These are phyloP conservation scores for Vicia faba DNA, from an alignment of 306 rosid genomes.

Conservation along the genomic window DNA sequence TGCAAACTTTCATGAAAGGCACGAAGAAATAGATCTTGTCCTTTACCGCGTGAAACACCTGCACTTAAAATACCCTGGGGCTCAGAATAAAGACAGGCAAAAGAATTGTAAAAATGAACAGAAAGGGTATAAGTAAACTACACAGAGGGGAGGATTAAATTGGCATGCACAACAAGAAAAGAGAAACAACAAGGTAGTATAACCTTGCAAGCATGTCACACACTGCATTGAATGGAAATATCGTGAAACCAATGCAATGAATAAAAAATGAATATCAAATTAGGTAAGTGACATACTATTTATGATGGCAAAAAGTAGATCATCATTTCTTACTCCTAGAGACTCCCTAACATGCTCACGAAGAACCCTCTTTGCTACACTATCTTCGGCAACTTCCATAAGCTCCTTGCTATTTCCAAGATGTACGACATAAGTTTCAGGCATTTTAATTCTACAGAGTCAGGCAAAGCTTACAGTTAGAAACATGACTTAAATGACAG, in stretches of 20 bases:
- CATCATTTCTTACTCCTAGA: conserved; percentile 89
- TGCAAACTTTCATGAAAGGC: conserved; percentile 74
- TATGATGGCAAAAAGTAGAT: conserved; percentile 89
- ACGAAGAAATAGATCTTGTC: conserved; percentile 93
- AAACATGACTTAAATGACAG: not conserved
- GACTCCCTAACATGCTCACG: conserved; percentile 89
- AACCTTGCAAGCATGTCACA: conserved; percentile 15
- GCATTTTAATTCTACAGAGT: conserved; percentile 75
- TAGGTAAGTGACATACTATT: conserved; percentile 60
- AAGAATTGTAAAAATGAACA: conserved; percentile 27
- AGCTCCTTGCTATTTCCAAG: conserved; percentile 99
- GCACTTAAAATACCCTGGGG: conserved; percentile 34
- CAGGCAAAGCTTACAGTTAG: conserved; percentile 9
- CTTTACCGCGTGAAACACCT: conserved; percentile 98
- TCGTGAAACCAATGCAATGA: not conserved
- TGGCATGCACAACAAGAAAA: conserved; percentile 32
- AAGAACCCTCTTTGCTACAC: conserved; percentile 83
- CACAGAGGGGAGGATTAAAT: conserved; percentile 14
- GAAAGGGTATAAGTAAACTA: not conserved
- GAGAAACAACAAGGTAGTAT: conserved; percentile 10
- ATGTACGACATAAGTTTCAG: conserved; percentile 86
- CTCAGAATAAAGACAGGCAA: conserved; percentile 32
- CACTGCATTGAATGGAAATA: not conserved
- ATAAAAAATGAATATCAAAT: not conserved
- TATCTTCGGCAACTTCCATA: conserved; percentile 90